Evolutionary conservation across 306 rosid species (phyloP).

Genomic region (Prunus mongolica): DNA sequence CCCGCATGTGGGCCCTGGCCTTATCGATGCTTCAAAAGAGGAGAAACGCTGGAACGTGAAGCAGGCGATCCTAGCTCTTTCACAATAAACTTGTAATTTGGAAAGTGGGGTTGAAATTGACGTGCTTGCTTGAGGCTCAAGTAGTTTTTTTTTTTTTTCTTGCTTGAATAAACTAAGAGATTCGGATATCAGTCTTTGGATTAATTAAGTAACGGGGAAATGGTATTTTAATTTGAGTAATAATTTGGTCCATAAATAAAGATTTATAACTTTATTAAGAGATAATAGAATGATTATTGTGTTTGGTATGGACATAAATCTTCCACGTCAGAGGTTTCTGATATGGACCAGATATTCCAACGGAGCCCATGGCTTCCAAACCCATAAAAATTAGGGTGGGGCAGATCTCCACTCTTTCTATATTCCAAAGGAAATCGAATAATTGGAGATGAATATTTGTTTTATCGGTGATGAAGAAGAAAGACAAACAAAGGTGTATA

Average conservation of each 20-base stretch:
- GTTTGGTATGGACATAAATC: slow-evolving; percentile 3
- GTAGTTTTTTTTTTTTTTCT: background rate
- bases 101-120: background rate
- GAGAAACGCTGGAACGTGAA: background rate
- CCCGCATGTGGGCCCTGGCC: too few species aligned
- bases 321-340: slow-evolving; percentile 16
- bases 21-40: background rate
- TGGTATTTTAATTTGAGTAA: background rate
- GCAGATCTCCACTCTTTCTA: background rate
- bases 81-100: background rate
- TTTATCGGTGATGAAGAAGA: too few species aligned
- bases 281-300: background rate
- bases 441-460: background rate
- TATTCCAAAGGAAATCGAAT: background rate
- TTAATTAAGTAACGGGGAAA: background rate
- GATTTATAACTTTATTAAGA: background rate
- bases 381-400: background rate
- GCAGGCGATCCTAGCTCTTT: background rate
- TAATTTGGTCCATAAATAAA: background rate
- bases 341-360: slow-evolving; percentile 7
- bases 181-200: slow-evolving; percentile 3
- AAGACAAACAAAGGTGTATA: too few species aligned
- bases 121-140: slow-evolving; percentile 36
- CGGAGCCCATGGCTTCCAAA: background rate
- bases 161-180: slow-evolving; percentile 1